Percentiles rank a stretch among this genome's conserved stretches.
phyloP scores from a whole-genome alignment of 2,329 filamentous ascomycete species.

The Thelonectria olida region DNA sequence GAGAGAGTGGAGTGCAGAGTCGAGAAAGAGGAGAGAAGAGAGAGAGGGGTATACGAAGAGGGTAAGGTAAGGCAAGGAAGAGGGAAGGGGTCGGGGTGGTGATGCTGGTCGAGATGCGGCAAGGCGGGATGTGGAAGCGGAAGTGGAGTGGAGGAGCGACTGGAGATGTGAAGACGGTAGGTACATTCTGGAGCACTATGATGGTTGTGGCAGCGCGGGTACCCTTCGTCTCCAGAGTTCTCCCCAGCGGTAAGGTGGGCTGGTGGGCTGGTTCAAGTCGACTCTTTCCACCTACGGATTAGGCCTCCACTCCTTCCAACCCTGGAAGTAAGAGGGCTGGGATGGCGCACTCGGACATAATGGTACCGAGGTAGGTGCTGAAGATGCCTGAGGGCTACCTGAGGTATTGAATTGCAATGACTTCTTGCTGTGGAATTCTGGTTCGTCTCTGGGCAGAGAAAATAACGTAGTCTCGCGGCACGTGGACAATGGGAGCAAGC shows the following conservation, averaged over 20 bases:
- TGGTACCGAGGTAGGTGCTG: background rate
- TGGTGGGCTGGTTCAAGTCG: conserved; percentile 1
- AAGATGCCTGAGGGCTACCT: too few relatives aligned
- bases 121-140: conserved; percentile 26
- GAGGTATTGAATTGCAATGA: too few relatives aligned
- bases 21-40: conserved; percentile 24
- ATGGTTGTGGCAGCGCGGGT: background rate
- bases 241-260: conserved; percentile 6
- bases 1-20: conserved; percentile 12
- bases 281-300: conserved; percentile 18
- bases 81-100: conserved; percentile 13
- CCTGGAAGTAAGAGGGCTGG: background rate
- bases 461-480: too few relatives aligned
- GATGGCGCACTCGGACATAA: background rate
- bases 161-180: background rate
- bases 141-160: conserved; percentile 14
- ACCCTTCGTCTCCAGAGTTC: background rate
- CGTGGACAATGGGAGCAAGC: background rate
- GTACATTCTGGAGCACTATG: conserved; percentile 5
- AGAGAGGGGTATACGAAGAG: background rate
- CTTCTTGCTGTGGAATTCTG: too few relatives aligned
- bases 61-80: background rate
- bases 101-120: conserved; percentile 20
- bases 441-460: too few relatives aligned
- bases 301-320: background rate